Percentiles rank a stretch among this genome's conserved stretches.
phyloP scores from a whole-genome alignment of 495 filamentous ascomycete genomes.

The Umbilicaria muhlenbergii region DNA sequence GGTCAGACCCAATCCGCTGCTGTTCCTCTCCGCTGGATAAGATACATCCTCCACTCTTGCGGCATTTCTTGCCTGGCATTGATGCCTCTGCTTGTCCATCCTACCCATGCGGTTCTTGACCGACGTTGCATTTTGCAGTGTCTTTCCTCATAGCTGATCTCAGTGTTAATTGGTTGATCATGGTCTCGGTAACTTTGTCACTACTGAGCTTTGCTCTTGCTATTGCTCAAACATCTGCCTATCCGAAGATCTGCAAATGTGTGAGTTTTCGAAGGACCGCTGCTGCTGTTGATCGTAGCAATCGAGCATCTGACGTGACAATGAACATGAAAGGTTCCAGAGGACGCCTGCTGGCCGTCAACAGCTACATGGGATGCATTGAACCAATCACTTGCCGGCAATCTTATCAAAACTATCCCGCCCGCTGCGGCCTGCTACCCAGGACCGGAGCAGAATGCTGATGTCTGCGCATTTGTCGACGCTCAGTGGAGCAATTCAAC shows the following conservation, averaged over 20 bases:
- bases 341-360: slow-evolving; percentile 26
- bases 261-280: background rate
- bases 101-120: no score
- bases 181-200: no score
- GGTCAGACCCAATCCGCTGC: no score
- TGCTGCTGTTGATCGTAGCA: background rate
- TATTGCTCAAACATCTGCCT: no score
- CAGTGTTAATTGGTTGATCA: no score
- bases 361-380: slow-evolving; percentile 22
- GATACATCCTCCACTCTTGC: no score
- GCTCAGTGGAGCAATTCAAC: slow-evolving; percentile 15
- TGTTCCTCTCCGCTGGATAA: no score
- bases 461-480: slow-evolving; percentile 14
- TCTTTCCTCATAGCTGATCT: no score
- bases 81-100: no score
- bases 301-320: background rate
- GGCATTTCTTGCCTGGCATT: no score
- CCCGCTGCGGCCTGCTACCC: slow-evolving; percentile 41
- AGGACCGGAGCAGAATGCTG: slow-evolving; percentile 14
- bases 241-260: slow-evolving; percentile 2
- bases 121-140: no score
- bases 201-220: no score
- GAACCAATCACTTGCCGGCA: slow-evolving; percentile 30
- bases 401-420: slow-evolving; percentile 33
- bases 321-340: slow-evolving; percentile 13